Evolutionary conservation across 2,329 filamentous ascomycete species (phyloP), one percentile per base, ranked within the genome.

Genomic region (Fusarium camptoceras): DNA sequence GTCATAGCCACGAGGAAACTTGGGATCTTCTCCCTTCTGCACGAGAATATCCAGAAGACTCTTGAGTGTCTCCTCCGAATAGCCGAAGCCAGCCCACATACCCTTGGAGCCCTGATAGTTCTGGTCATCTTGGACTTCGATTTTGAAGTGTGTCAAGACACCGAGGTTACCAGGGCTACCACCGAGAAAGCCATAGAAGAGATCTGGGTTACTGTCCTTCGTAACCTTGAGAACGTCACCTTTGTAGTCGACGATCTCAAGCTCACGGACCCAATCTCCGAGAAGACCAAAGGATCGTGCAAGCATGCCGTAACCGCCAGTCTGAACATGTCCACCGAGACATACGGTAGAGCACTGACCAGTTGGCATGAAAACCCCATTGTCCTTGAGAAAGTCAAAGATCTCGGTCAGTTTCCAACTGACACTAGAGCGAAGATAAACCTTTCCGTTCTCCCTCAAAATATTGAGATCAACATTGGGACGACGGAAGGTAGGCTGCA

Each of bases 401-500:
- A 55, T 46, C 3, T 46, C 51, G 8, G 30, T 27, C 0, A 55
- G 16, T 7, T 46, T 27, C 24, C 44, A 46, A 7, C 51, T 31
- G 2, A 55, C 39, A 9, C 51, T 28, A 4, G 51, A 39, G 2
- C 30, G 44, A 1, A 55, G 39, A 1, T 46, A 28, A 2, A 55
- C 51, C 31, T 27, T 55, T 5, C 44, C 51, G 5, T 34, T 34
- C 4, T 34, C 30, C 8, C 30, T 34, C 30, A 34, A 5, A 1
- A 34, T 34, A 9, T 34, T 34, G 4, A 34, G 30, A 8, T 34
- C 30, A 16, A 34, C 30, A 16, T 46, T 28, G 6, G 51, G 20
- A 2, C 30, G 20, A 6, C 7, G 6, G 5, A n/a, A 25, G 0
- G 18, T 25, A 1, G 27, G 12, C 1, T 44, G 22, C 0, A 55